Evolutionary conservation across 73 alveolate genomes (phyloP).

Genomic region (Breviolum minutum): DNA sequence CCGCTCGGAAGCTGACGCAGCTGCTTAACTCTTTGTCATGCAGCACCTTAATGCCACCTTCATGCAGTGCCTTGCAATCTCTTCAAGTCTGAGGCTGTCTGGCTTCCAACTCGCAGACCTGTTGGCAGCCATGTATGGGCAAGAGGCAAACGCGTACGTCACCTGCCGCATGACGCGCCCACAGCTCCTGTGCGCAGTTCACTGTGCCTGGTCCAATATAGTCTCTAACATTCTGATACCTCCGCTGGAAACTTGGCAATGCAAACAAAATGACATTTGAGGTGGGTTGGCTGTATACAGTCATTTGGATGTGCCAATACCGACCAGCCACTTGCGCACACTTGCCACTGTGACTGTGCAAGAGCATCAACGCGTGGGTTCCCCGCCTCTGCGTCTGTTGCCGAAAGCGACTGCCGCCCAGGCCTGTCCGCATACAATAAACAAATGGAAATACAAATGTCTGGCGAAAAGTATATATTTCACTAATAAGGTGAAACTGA

Average conservation of each 20-base stretch:
- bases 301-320: not conserved
- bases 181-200: not conserved
- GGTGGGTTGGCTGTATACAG: not conserved
- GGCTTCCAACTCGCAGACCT: not conserved
- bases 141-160: not conserved
- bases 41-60: too few species aligned
- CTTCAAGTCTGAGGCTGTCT: not conserved
- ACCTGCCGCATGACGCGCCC: not conserved
- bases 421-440: too few species aligned
- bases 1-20: not conserved
- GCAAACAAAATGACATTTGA: not conserved
- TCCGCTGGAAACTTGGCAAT: too few species aligned
- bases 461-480: too few species aligned
- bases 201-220: not conserved
- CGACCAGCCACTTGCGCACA: not conserved
- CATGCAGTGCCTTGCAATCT: too few species aligned
- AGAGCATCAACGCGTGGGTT: not conserved
- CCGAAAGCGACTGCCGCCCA: not conserved
- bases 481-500: too few species aligned
- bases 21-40: too few species aligned
- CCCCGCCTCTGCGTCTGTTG: not conserved
- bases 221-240: too few species aligned
- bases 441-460: too few species aligned
- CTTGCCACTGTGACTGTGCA: not conserved
- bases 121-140: not conserved